Percentiles rank a stretch among this genome's conserved stretches.
These are phyloP conservation scores for Eucalyptus paniculata DNA, from an alignment of 345 rosid genomes.

Conservation along the genomic window DNA sequence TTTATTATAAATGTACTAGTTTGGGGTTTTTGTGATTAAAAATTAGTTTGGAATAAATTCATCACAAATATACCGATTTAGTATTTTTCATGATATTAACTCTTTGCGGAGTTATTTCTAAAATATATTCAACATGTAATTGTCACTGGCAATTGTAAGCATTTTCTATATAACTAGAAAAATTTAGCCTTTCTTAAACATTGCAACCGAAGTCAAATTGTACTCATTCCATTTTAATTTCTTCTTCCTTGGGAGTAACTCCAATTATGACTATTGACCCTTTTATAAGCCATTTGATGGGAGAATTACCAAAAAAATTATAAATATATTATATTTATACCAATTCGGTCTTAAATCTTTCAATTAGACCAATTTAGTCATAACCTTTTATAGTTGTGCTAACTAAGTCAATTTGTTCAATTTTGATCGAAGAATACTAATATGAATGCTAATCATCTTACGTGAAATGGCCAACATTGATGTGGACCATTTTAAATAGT, in stretches of 20 bases:
- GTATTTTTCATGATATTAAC: neutral
- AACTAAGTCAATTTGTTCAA: neutral
- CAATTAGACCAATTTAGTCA: neutral
- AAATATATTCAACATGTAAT: neutral
- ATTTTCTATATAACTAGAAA: neutral
- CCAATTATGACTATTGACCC: neutral
- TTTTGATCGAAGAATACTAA: neutral
- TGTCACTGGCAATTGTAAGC: neutral
- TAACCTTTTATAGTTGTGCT: neutral
- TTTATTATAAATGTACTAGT: neutral
- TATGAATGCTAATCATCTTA: no score
- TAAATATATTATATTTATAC: no score
- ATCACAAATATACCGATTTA: no score
- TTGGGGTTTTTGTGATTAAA: neutral
- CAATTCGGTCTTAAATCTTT: accelerated
- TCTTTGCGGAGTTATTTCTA: neutral
- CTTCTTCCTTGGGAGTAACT: neutral
- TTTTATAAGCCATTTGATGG: no score
- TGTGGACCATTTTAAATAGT: neutral
- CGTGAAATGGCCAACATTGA: no score
- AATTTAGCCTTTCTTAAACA: neutral
- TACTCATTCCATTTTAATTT: neutral
- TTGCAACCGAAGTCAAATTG: neutral
- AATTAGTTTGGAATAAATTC: no score
- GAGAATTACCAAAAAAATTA: no score